Percentiles rank a stretch among this genome's conserved stretches.
phyloP scores from a whole-genome alignment of 108 stramenopile species.

The Cyclostephanos invisitatus region DNA sequence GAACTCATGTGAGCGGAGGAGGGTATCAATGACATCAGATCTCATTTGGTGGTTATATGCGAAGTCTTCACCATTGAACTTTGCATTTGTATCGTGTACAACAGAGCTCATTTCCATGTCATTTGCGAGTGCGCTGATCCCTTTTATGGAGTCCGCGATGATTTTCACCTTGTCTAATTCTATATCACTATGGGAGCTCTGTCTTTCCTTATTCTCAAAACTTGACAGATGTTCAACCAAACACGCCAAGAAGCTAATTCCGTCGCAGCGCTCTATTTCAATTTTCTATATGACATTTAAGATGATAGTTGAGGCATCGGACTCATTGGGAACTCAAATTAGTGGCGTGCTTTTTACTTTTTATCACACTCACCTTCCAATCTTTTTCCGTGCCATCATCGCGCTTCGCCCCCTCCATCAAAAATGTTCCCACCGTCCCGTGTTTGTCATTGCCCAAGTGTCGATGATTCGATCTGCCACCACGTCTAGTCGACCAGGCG shows the following conservation, averaged over 20 bases:
- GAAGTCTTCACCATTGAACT: conserved; percentile 21
- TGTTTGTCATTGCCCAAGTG: background rate
- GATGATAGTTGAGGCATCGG: background rate
- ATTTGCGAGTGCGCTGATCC: conserved; percentile 5
- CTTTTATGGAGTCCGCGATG: conserved; percentile 32
- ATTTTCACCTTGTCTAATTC: conserved; percentile 11
- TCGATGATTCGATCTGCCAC: background rate
- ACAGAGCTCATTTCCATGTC: background rate
- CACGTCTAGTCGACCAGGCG: background rate
- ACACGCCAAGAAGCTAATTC: conserved; percentile 59
- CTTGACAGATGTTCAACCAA: conserved; percentile 60
- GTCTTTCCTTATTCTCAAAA: conserved; percentile 3
- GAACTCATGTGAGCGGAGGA: conserved; percentile 65
- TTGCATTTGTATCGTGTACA: background rate
- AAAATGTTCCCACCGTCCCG: background rate
- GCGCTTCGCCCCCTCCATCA: background rate
- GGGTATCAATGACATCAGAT: conserved; percentile 47
- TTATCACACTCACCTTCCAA: conserved; percentile 11
- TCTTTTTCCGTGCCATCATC: background rate
- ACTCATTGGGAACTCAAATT: background rate
- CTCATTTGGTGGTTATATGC: conserved; percentile 23
- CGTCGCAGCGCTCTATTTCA: conserved; percentile 72
- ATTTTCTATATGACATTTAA: conserved; percentile 11
- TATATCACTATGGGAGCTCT: background rate
- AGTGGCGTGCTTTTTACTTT: too few relatives aligned